Conservation (phyloP, 345 rosid genomes). For the Corchorus olitorius region DNA sequence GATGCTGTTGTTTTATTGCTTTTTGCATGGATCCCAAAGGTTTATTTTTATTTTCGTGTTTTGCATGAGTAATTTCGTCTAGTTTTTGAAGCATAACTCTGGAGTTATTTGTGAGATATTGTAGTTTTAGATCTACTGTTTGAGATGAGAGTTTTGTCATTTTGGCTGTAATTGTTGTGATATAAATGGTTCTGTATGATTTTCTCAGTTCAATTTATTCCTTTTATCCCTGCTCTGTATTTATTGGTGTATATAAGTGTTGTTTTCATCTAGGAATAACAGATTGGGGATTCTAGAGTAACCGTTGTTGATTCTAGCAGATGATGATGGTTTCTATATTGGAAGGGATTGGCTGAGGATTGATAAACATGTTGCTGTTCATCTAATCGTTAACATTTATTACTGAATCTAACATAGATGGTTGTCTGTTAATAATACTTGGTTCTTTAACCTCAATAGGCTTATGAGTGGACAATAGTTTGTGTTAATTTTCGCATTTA, state of each 20-base stretch:
- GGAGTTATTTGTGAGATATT: not conserved
- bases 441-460: not conserved
- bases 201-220: not conserved
- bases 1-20: not conserved
- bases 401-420: not conserved
- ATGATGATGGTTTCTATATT: not conserved
- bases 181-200: not conserved
- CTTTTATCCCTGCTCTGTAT: not conserved
- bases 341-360: not conserved
- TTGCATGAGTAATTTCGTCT: not conserved
- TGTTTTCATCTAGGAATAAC: not conserved
- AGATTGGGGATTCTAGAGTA: not conserved
- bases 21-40: not conserved
- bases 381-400: not conserved
- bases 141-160: not conserved
- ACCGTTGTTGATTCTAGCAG: not conserved
- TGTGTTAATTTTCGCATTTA: not conserved
- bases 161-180: not conserved
- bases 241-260: not conserved
- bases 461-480: not conserved
- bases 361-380: not conserved
- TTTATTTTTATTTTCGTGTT: not conserved
- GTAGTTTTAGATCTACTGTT: conserved; percentile 31
- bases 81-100: conserved; percentile 11
- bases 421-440: not conserved